Evolutionary conservation across 495 filamentous ascomycete species (phyloP).

Genomic region (Daldinia loculata): DNA sequence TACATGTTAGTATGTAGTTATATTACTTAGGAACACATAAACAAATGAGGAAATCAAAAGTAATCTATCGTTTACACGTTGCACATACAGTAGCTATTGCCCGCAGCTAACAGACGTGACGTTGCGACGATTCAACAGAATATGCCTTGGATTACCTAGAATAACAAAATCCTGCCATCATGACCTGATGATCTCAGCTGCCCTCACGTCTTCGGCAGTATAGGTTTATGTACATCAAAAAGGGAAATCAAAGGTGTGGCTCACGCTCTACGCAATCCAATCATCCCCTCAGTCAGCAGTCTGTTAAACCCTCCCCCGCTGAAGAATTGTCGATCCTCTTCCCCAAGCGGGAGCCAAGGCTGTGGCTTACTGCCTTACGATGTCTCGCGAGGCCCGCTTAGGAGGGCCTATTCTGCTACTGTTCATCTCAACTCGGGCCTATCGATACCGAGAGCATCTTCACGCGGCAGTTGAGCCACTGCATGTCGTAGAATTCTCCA

Average conservation of each 20-base stretch:
- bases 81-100: constrained; percentile 8
- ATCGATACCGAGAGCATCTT: constrained; percentile 2
- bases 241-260: constrained; percentile 26
- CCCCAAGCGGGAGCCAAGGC: constrained; percentile 27
- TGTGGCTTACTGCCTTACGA: constrained; percentile 35
- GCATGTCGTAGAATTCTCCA: neutral
- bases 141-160: constrained; percentile 9
- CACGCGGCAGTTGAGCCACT: neutral
- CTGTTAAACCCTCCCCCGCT: constrained; percentile 1
- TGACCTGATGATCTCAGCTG: neutral
- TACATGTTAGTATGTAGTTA: neutral
- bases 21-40: neutral
- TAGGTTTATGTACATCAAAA: constrained; percentile 9
- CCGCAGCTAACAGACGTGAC: constrained; percentile 24
- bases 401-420: constrained; percentile 11
- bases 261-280: constrained; percentile 22
- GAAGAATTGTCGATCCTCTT: constrained; percentile 34
- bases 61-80: constrained; percentile 28
- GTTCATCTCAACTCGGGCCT: constrained; percentile 23
- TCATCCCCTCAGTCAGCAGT: neutral
- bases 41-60: constrained; percentile 29
- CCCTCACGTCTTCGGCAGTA: constrained; percentile 21
- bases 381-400: constrained; percentile 36
- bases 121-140: constrained; percentile 13
- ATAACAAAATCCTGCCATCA: neutral